Conservation (phyloP, 257 asterid species). For the Solanum etuberosum region DNA sequence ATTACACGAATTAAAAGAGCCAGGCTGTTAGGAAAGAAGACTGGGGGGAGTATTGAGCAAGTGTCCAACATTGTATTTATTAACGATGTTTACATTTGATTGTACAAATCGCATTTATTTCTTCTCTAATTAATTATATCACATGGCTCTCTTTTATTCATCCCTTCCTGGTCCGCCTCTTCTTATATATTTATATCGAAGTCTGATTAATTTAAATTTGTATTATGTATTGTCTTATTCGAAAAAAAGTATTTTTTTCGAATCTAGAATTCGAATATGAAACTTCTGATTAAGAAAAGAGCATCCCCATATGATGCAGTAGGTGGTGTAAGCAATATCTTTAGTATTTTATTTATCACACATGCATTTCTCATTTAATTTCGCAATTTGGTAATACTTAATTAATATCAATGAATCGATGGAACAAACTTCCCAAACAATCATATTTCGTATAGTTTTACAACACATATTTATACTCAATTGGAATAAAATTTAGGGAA, state of each 20-base stretch:
- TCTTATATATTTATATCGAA: neutral
- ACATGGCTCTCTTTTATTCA: neutral
- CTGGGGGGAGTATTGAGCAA: neutral
- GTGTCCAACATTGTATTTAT: neutral
- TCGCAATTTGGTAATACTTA: neutral
- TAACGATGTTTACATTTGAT: neutral
- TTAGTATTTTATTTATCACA: neutral
- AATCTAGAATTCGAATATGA: no score
- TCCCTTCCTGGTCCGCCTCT: neutral
- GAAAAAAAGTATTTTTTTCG: no score
- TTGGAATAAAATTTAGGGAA: neutral
- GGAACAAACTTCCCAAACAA: neutral
- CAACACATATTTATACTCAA: neutral
- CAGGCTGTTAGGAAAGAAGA: slow-evolving; percentile 11
- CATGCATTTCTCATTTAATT: neutral
- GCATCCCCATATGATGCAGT: no score
- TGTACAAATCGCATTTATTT: neutral
- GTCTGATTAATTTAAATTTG: no score
- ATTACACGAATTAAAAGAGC: slow-evolving; percentile 3
- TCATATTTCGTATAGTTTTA: neutral
- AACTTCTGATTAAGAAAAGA: no score
- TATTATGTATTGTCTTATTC: no score
- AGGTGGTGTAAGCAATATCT: neutral
- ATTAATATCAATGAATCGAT: neutral
- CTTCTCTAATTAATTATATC: neutral